Conservation (phyloP, 768 basidiomycete species). For the Porphyrellus cyaneotinctus region DNA sequence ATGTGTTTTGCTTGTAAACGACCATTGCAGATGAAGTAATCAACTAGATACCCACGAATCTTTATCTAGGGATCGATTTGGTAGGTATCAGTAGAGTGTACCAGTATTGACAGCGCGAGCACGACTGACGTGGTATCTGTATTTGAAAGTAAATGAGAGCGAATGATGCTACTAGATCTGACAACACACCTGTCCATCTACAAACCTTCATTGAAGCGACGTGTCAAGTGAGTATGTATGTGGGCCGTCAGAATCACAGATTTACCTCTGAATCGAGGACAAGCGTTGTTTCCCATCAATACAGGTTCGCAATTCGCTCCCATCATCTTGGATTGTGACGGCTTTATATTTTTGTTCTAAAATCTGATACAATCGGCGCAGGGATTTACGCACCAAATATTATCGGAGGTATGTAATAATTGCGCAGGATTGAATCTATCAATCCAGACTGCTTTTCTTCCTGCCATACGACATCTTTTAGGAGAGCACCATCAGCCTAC, state of each 20-base stretch:
- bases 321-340: conserved; percentile 37
- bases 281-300: conserved; percentile 75
- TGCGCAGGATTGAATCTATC: conserved; percentile 61
- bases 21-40: not conserved
- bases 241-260: not conserved
- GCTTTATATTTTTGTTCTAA: conserved; percentile 29
- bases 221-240: not conserved
- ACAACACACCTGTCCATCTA: conserved; percentile 50
- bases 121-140: conserved; percentile 42
- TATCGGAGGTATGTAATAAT: conserved; percentile 64
- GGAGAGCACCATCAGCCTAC: not conserved
- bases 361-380: not conserved
- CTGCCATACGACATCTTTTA: conserved; percentile 59
- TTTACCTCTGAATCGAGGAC: conserved; percentile 58
- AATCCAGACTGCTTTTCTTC: conserved; percentile 56
- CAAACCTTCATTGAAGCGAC: conserved; percentile 38
- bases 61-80: conserved; percentile 28
- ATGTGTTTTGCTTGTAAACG: not conserved
- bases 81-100: conserved; percentile 5
- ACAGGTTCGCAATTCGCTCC: conserved; percentile 46
- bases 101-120: not conserved
- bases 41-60: conserved; percentile 33
- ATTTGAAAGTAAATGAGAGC: conserved; percentile 2
- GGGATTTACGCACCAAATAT: conserved; percentile 49
- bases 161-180: not conserved